Evolutionary conservation across 345 rosid species (phyloP), one percentile per base, ranked within the genome.

Genomic region (Dovyalis caffra): DNA sequence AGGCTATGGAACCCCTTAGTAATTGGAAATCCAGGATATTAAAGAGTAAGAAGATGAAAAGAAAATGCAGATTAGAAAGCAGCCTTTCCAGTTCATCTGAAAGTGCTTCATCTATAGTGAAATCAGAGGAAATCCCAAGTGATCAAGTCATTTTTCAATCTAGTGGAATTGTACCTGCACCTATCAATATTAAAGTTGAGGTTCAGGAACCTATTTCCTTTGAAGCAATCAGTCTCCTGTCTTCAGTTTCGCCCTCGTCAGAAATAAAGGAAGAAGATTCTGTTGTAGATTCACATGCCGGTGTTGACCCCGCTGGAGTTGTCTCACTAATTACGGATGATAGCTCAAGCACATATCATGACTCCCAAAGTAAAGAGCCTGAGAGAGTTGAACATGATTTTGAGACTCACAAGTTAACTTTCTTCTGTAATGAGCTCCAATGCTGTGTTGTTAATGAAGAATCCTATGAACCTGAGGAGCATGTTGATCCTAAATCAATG

Each of bases 1-100:
- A 87, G 64, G 74, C 79, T 32, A 79, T 81, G 65, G 87, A 83
- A 90, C 85, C 89, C 70, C 91, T 92, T 63, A 84, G 79, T 66
- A 40, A 8, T 70, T 88, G 73, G 92, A 82, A 80, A 71, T 73
- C 85, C 8, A 88, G 80, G 51, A 68, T 88, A 45, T 83, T 83
- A 53, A 86, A 84, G 77, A 83, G 73, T 23, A 71, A 49, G 58
- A 84, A 85, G 74, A 69, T 37, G 8, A 85, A 83, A 80, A 83
- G 70, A 33, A 84, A 80, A 74, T 43, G 74, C 75, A 78, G 38
- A 25, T 70, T 64, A 75, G 81, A 58, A 61, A 45, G 43, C 26
- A 57, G 57, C n/a, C n/a, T n/a, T 26, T 68, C 68, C 33, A 18
- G 67, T 74, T 76, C 77, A 60, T 82, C 68, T 57, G 65, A 72